Evolutionary conservation across 1,284 basidiomycete genomes (phyloP).

Genomic region (Apiotrichum gracile): DNA sequence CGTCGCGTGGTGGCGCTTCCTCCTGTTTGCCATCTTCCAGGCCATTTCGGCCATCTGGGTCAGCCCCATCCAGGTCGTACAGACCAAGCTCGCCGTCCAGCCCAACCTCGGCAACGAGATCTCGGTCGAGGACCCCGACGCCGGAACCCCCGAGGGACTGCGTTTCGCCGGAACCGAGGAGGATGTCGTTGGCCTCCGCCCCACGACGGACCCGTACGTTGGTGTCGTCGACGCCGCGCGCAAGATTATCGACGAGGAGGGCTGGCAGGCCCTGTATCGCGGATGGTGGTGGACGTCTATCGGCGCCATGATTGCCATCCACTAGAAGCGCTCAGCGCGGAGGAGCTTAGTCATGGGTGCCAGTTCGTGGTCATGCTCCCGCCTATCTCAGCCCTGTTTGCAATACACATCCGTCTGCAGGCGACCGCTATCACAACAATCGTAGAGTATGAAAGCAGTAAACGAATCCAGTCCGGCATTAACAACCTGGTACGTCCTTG

Average conservation of each 20-base stretch:
- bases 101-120: conserved; percentile 65
- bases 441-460: too few species aligned
- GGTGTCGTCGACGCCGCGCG: conserved; percentile 71
- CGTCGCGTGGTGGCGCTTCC: conserved; percentile 28
- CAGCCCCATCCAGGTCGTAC: conserved; percentile 75
- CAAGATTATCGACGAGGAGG: conserved; percentile 78
- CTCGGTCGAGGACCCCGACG: conserved; percentile 57
- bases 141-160: conserved; percentile 53
- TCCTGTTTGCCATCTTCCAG: conserved; percentile 57
- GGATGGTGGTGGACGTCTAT: conserved; percentile 82
- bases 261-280: conserved; percentile 66
- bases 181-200: conserved; percentile 80
- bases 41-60: conserved; percentile 60
- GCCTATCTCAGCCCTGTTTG: too few species aligned
- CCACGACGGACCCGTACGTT: conserved; percentile 77
- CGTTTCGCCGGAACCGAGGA: conserved; percentile 67
- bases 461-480: too few species aligned
- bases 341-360: too few species aligned
- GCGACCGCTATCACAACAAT: too few species aligned
- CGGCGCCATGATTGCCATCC: conserved; percentile 50
- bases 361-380: too few species aligned
- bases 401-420: too few species aligned
- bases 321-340: not conserved
- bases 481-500: too few species aligned
- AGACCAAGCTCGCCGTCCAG: conserved; percentile 73